Base-by-base conservation (phyloP, 306 rosid species). In the Inga leiocalycina region DNA sequence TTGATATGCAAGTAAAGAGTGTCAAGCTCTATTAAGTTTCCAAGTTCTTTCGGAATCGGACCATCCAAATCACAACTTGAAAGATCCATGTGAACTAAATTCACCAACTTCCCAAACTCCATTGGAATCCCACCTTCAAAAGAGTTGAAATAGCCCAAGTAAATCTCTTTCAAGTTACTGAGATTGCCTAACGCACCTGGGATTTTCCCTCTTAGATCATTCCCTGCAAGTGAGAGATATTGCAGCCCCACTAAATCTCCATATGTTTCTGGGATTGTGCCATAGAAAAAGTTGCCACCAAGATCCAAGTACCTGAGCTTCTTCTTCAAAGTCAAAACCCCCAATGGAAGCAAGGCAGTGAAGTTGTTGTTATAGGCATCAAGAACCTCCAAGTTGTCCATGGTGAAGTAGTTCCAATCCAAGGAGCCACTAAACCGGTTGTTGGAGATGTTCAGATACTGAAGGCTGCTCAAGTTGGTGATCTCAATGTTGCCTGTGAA, bases 301-400 rank as follows among this genome's bases (percentile, higher is more conserved):
- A 94, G 90, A 85, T 94, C 97, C 84, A 94, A 85, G 90, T 90
- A 62, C 70, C 61, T 87, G 57, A 94, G 91, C 84, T 87, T 91
- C 59, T 74, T 81, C 65, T 74, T 81, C 86, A 91, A 81, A 24
- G 83, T 84, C 65, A 84, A 32, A 82, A 90, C 56, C 64, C 89
- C 92, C 46, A 84, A 5, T 12, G 98, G 98, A 59, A 94, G 98
- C 24, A 71, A 35, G 75, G 88, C 87, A 54, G 90, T 89, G 91
- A 93, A 94, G 89, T 91, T 91, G 69, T 94, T 94, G 88, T 94
- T 74, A 20, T 93, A 94, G 57, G 86, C 94, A 85, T 94, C 98
- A 11, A 92, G 45, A 44, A 94, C 94, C 79, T 91, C 90, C 79
- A 94, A 81, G 80, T 88, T 77, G 2, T 86, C 76, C 81, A 89